phyloP scores from a whole-genome alignment of 352 stramenopile species.

The Globisporangium alternatum region DNA sequence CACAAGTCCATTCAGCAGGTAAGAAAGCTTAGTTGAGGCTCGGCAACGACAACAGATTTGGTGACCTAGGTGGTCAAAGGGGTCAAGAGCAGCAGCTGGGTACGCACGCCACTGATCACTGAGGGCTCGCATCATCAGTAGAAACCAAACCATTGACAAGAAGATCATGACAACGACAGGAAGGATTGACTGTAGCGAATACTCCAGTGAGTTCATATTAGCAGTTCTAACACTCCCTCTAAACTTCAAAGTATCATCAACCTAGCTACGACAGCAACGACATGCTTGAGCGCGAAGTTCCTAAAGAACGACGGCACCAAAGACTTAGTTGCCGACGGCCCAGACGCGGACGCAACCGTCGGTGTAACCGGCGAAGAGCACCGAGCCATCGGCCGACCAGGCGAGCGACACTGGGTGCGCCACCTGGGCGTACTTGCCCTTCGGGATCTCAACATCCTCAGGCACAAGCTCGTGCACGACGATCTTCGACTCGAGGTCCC shows the following conservation, averaged over 20 bases:
- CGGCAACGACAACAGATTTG: no score
- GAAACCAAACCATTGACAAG: not conserved
- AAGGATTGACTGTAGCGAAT: constrained; percentile 16
- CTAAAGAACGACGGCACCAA: constrained; percentile 1
- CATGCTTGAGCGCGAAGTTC: not conserved
- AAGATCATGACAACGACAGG: not conserved
- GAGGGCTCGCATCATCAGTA: not conserved
- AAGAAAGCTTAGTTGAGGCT: no score
- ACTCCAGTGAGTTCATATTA: constrained; percentile 15
- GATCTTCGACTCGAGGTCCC: constrained; percentile 99
- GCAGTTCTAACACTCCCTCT: not conserved
- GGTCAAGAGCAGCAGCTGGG: no score
- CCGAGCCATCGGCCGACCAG: constrained; percentile 97
- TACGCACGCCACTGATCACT: not conserved
- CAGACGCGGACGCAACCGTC: constrained; percentile 98
- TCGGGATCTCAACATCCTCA: constrained; percentile 83
- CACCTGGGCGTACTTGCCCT: constrained; percentile 92
- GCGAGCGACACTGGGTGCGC: constrained; percentile 97
- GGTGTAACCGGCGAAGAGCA: constrained; percentile 99
- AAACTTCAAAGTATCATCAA: constrained; percentile 11
- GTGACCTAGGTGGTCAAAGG: no score
- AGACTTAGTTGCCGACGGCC: constrained; percentile 83
- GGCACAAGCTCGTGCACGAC: constrained; percentile 97
- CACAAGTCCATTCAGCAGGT: no score
- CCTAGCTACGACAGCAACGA: constrained; percentile 14